These are phyloP conservation scores for Pyrus betulifolia DNA, from an alignment of 306 rosid species.

Conservation along the genomic window DNA sequence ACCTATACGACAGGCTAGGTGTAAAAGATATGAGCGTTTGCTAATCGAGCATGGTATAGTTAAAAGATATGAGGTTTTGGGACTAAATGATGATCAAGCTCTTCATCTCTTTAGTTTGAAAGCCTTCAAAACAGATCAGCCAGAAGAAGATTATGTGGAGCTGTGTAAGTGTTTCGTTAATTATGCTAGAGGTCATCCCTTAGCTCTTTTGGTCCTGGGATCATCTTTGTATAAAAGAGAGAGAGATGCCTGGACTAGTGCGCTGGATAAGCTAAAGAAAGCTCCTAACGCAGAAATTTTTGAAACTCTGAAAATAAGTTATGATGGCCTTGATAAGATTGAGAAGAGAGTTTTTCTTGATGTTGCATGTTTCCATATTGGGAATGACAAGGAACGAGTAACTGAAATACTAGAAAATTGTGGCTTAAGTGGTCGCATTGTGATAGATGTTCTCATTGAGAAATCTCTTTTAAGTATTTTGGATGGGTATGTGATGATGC, in stretches of 20 bases:
- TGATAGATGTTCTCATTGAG: slow-evolving; percentile 27
- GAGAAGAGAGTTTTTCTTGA: slow-evolving; percentile 27
- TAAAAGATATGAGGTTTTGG: too few relatives aligned
- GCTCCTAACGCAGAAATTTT: slow-evolving; percentile 9
- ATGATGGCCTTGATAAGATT: slow-evolving; percentile 7
- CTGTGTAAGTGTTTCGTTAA: too few relatives aligned
- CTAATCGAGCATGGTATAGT: too few relatives aligned
- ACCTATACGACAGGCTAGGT: too few relatives aligned
- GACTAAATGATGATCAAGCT: too few relatives aligned
- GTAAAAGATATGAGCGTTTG: too few relatives aligned
- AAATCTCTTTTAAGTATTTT: slow-evolving; percentile 23
- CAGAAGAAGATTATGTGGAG: too few relatives aligned
- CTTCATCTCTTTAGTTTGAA: too few relatives aligned
- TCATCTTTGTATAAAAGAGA: too few relatives aligned
- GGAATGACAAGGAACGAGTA: slow-evolving; percentile 6
- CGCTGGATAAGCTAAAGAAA: slow-evolving; percentile 16
- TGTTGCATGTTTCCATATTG: slow-evolving; percentile 32
- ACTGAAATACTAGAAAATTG: slow-evolving; percentile 6
- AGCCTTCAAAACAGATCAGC: too few relatives aligned
- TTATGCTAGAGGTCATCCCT: too few relatives aligned
- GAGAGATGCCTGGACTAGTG: slow-evolving; percentile 15
- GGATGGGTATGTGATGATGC: background rate
- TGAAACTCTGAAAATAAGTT: slow-evolving; percentile 19
- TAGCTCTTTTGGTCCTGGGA: too few relatives aligned
- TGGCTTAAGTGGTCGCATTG: slow-evolving; percentile 13